Base-by-base conservation (phyloP, 163 green algal species). In the Trebouxia gelatinosa region DNA sequence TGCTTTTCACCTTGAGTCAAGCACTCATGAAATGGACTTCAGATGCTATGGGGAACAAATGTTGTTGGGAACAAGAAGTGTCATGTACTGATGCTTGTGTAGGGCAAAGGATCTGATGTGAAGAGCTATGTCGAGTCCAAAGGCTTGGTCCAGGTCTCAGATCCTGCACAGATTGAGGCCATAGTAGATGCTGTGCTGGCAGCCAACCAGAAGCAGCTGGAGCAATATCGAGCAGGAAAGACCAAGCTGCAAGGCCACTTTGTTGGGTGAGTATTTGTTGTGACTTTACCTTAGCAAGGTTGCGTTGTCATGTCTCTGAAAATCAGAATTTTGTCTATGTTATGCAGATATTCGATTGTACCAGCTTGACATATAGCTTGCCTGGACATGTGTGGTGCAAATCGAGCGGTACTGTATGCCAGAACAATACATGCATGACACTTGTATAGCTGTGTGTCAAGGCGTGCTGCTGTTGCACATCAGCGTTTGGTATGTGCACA, bases 221-320 rank as follows among this genome's bases (percentile, higher is more conserved):
- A 92, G 83, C 86, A 97, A 82, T 99, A 94, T 87, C 81, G 89
- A 0, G 82, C 48, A 2, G 95, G 95, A 46, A 99, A 98, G 82
- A 94, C 85, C 29, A 99, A 99, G 86, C 87, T 99, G 68, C 86
- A 95, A 80, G 95, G 93, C 37, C 98, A 97, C 86, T 99, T 99
- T 87, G 93, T 92, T 59, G 96, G 95, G 80, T 85, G 85, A 82
- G 67, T 23, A 4, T 0, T 40, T 7, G 26, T 3, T 46, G 0
- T 5, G 5, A 5, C 21, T 78, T 32, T 54, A 32, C 19, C 26
- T 11, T 29, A 21, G 7, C 26, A 23, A 19, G 67, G 58, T 26
- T 9, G 19, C 39, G 29, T 3, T 35, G 64, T 81, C 39, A 54
- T 68, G 62, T 21, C 39, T 21, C 7, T 64, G 50, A 19, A 40